Evolutionary conservation across 2,329 filamentous ascomycete genomes (phyloP).

Genomic region (Fusarium nygamai): DNA sequence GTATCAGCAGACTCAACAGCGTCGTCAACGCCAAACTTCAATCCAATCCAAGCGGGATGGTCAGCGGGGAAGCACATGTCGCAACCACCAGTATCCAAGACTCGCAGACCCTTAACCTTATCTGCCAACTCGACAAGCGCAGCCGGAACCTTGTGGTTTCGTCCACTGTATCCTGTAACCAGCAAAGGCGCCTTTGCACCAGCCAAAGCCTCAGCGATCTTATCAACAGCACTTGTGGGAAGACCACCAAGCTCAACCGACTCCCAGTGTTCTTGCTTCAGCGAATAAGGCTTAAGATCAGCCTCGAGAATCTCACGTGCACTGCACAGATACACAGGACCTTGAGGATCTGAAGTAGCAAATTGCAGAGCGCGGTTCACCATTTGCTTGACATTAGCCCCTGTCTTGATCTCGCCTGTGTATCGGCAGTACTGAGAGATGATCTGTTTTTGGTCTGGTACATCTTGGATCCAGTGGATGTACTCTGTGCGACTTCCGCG

Average conservation of each 20-base stretch:
- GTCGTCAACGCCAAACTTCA: conserved; percentile 79
- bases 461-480: conserved; percentile 88
- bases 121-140: conserved; percentile 75
- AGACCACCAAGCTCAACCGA: conserved; percentile 73
- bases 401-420: conserved; percentile 82
- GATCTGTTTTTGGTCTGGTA: conserved; percentile 83
- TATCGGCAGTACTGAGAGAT: conserved; percentile 88
- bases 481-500: conserved; percentile 82
- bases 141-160: conserved; percentile 70
- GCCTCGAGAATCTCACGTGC: conserved; percentile 87
- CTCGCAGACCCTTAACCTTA: conserved; percentile 72
- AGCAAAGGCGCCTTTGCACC: conserved; percentile 73
- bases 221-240: conserved; percentile 60
- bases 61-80: conserved; percentile 84
- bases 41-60: conserved; percentile 74
- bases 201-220: conserved; percentile 71
- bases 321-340: conserved; percentile 82
- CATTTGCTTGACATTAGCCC: conserved; percentile 88
- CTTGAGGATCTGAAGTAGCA: conserved; percentile 78
- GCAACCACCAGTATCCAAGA: conserved; percentile 80
- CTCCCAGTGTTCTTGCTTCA: conserved; percentile 77
- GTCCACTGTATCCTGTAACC: conserved; percentile 76
- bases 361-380: conserved; percentile 87
- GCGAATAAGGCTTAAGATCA: conserved; percentile 76
- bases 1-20: conserved; percentile 81